phyloP scores from a whole-genome alignment of 208 protist genomes.

The Leishmania guyanensis region DNA sequence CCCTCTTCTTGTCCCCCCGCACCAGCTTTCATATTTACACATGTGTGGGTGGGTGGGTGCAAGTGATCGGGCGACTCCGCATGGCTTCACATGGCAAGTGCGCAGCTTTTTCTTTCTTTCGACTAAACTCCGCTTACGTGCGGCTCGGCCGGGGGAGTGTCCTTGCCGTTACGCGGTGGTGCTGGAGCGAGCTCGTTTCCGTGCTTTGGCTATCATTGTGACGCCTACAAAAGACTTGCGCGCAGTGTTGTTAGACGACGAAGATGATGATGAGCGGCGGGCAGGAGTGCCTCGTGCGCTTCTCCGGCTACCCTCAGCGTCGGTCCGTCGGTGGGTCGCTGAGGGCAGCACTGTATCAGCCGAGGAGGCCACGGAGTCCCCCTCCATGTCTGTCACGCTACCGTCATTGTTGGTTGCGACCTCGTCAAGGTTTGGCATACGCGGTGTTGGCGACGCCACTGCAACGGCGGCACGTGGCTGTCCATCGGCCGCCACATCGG shows the following conservation, averaged over 20 bases:
- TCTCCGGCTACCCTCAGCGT: neutral
- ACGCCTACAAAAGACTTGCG: neutral
- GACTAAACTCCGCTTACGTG: neutral
- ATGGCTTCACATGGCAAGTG: neutral
- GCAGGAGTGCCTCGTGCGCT: neutral
- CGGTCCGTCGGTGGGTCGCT: neutral
- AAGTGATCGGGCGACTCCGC: neutral
- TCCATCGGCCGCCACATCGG: neutral
- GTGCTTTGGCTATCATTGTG: neutral
- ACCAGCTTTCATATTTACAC: neutral
- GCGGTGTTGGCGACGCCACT: slow-evolving; percentile 13
- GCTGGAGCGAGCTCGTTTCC: neutral
- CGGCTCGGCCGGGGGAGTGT: neutral
- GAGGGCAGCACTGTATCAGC: neutral
- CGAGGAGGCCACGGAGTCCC: neutral
- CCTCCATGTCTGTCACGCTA: neutral
- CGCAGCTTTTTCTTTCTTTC: neutral
- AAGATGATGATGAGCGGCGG: neutral
- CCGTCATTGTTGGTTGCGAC: neutral
- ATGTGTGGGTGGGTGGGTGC: neutral
- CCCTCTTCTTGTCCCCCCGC: neutral
- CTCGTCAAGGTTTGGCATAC: slow-evolving; percentile 4
- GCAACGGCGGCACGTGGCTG: neutral
- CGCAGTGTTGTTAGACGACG: neutral
- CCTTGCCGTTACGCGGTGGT: neutral